These are phyloP conservation scores for Coemansia sp. DNA, from an alignment of 192 early-diverging fungal genomes.

Conservation along the genomic window DNA sequence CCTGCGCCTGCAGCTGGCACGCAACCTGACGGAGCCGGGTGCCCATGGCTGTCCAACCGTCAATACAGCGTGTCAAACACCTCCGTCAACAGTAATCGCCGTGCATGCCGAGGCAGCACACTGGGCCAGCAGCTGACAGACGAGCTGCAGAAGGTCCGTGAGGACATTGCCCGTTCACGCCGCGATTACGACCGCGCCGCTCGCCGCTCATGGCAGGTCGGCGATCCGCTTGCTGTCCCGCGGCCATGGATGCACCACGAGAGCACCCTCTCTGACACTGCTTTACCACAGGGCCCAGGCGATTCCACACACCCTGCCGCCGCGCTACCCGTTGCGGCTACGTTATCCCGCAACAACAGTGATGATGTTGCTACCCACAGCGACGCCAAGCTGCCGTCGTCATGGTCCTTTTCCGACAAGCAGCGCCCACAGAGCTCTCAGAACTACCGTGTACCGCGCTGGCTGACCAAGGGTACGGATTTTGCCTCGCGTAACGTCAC, in stretches of 20 bases:
- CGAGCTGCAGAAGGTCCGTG: constrained; percentile 40
- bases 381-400: constrained; percentile 22
- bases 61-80: constrained; percentile 33
- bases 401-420: constrained; percentile 34
- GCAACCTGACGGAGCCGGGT: constrained; percentile 8
- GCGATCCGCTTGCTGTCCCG: constrained; percentile 13
- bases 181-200: constrained; percentile 20
- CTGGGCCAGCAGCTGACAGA: constrained; percentile 54
- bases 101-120: constrained; percentile 41
- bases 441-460: constrained; percentile 23
- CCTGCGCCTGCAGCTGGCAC: not conserved
- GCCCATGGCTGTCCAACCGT: constrained; percentile 33
- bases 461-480: constrained; percentile 22
- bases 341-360: not conserved
- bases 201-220: constrained; percentile 48
- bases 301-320: not conserved
- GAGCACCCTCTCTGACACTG: constrained; percentile 35
- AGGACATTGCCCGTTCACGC: constrained; percentile 33
- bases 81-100: constrained; percentile 25
- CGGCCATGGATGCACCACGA: constrained; percentile 46
- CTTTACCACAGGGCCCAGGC: constrained; percentile 15
- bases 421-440: constrained; percentile 46
- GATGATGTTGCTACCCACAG: constrained; percentile 8
- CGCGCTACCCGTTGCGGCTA: not conserved
- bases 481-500: not conserved